Evolutionary conservation across 805 yeast species (phyloP).

Genomic region (Wickerhamia fluorescens): DNA sequence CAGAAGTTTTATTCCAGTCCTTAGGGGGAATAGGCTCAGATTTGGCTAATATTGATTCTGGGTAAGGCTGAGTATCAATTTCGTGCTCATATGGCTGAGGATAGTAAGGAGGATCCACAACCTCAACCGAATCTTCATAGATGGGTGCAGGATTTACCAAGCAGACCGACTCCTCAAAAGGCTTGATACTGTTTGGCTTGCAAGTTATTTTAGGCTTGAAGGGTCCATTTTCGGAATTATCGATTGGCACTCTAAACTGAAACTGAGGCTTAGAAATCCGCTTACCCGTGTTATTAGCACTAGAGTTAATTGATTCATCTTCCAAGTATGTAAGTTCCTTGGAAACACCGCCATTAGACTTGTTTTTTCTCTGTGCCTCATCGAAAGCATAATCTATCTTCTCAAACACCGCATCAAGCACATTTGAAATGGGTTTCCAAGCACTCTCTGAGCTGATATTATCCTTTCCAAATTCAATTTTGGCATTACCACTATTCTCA

Average conservation of each 20-base stretch:
- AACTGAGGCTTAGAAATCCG: constrained; percentile 63
- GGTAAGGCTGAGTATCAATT: constrained; percentile 64
- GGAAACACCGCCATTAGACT: constrained; percentile 5
- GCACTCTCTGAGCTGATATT: constrained; percentile 32
- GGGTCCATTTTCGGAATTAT: constrained; percentile 64
- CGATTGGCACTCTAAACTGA: constrained; percentile 49
- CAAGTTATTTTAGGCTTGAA: constrained; percentile 65
- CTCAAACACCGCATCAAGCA: constrained; percentile 68
- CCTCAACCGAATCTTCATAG: constrained; percentile 21
- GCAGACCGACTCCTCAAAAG: constrained; percentile 46
- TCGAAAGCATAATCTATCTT: constrained; percentile 68
- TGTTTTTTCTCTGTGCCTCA: constrained; percentile 17
- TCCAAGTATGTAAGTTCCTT: constrained; percentile 43
- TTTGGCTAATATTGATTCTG: constrained; percentile 40
- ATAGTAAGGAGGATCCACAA: constrained; percentile 47
- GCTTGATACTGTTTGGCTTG: constrained; percentile 64
- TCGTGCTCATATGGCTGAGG: constrained; percentile 78
- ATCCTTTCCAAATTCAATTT: constrained; percentile 29
- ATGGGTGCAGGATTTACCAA: constrained; percentile 21
- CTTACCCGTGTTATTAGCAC: constrained; percentile 4
- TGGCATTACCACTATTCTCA: constrained; percentile 21
- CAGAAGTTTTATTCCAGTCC: constrained; percentile 59
- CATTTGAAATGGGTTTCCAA: constrained; percentile 59
- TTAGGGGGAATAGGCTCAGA: constrained; percentile 42
- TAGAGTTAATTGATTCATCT: constrained; percentile 20